A percentile compares a stretch with the other conserved stretches of the same genome.
Conservation (phyloP, 345 rosid genomes). For the Hibiscus syriacus region DNA sequence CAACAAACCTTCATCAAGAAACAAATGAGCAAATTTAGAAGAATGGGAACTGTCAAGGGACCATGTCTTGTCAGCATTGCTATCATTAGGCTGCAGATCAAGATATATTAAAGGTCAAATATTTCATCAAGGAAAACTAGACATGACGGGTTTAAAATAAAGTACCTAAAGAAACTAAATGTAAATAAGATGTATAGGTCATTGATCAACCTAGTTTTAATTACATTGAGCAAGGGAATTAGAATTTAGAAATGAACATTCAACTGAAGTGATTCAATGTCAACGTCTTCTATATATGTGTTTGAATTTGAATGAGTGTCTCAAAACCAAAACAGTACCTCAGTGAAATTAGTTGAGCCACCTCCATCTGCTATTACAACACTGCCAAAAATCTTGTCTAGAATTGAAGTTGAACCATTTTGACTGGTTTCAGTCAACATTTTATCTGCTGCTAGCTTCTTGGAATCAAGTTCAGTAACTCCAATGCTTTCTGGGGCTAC, state of each 20-base stretch:
- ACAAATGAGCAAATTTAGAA: conserved; percentile 87
- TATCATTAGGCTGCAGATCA: conserved; percentile 38
- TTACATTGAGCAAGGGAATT: background rate
- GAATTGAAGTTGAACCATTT: conserved; percentile 48
- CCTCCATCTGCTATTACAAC: conserved; percentile 41
- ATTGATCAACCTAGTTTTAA: too few relatives aligned
- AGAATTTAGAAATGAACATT: background rate
- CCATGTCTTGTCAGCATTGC: conserved; percentile 39
- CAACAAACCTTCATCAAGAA: conserved; percentile 74
- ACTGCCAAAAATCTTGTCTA: conserved; percentile 66
- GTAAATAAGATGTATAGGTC: background rate
- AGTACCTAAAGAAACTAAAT: background rate
- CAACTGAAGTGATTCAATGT: background rate
- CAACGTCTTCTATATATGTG: background rate
- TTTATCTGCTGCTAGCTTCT: conserved; percentile 26
- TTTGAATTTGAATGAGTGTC: too few relatives aligned
- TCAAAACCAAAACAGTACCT: conserved; percentile 29
- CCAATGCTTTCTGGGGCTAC: conserved; percentile 27
- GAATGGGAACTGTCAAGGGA: conserved; percentile 37
- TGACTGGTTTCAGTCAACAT: conserved; percentile 28
- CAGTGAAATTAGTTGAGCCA: conserved; percentile 31
- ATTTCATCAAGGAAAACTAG: background rate
- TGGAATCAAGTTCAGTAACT: conserved; percentile 36
- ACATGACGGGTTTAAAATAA: background rate
- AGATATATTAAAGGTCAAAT: conserved; percentile 13